Evolutionary conservation across 129 eudicot genomes (phyloP), one percentile per base, ranked within the genome.

Genomic region (Rutidosis leptorrhynchoides): DNA sequence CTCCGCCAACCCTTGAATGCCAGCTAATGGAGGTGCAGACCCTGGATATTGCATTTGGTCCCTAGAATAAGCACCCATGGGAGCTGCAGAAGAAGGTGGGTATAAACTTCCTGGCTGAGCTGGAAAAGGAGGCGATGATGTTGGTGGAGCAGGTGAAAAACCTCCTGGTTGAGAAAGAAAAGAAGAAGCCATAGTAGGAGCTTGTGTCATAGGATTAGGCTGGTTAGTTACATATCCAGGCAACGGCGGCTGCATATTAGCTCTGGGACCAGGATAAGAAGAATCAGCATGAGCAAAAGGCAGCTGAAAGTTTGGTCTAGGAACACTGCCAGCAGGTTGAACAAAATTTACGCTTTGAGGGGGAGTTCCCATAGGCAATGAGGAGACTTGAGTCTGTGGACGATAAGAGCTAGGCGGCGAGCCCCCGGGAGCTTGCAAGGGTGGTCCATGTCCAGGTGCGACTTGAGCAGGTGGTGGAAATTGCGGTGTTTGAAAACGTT

Each of bases 401-500:
- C 74, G 15, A 78, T 70, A 20, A 90, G 74, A 15, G 62, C 68
- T 33, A 58, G 85, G 83, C 73, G 71, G 91, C 28, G 87, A 92
- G 49, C 35, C 57, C 30, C 78, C 40, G 22, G 79, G 62, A 21
- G 75, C 29, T 42, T 64, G 88, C 65, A 79, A 77, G 54, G 80
- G 80, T 1, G 81, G 78, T 33, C n/a, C n/a, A n/a, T n/a, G n/a
- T n/a, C n/a, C n/a, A n/a, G n/a, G n/a, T n/a, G n/a, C n/a, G n/a
- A 42, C 66, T 79, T 77, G 93, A 80, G 77, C 51, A 7, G 79
- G 35, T 66, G 83, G 43, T 8, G 96, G 63, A 49, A 81, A 72
- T 74, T 82, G 98, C 19, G 98, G 95, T 33, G 84, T 22, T 42
- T 90, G 80, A 45, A 81, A 85, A 49, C 89, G 90, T 62, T 77